phyloP scores from a whole-genome alignment of 2,329 filamentous ascomycete genomes.

The Neonectria magnoliae region DNA sequence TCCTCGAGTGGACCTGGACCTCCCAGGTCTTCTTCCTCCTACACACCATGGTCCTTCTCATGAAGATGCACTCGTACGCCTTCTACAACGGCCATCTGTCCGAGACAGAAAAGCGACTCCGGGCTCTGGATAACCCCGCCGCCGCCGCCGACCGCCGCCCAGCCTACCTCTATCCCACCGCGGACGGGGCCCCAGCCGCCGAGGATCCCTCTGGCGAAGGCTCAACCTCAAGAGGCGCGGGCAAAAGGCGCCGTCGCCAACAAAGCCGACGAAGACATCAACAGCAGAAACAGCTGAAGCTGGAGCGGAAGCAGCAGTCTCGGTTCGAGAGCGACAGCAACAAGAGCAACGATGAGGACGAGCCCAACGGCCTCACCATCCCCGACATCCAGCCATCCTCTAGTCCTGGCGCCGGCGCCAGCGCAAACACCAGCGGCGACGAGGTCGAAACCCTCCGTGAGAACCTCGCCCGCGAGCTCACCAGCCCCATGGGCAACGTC shows the following conservation, averaged over 20 bases:
- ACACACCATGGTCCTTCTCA: constrained; percentile 89
- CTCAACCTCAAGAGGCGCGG: constrained; percentile 18
- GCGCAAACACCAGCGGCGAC: constrained; percentile 47
- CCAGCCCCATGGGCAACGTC: constrained; percentile 86
- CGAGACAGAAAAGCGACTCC: constrained; percentile 84
- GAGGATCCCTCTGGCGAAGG: constrained; percentile 42
- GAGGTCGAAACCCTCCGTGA: constrained; percentile 78
- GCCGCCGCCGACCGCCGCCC: constrained; percentile 71
- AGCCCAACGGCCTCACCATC: constrained; percentile 12
- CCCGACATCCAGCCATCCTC: constrained; percentile 1
- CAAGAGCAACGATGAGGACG: constrained; percentile 43
- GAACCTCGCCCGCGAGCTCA: constrained; percentile 89
- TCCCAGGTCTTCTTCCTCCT: constrained; percentile 94
- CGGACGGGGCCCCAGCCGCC: constrained; percentile 57
- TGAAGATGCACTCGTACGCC: constrained; percentile 99
- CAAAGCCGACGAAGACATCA: constrained; percentile 30
- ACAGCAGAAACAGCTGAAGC: constrained; percentile 1
- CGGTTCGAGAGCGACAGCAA: constrained; percentile 31
- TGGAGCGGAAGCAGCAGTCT: constrained; percentile 23
- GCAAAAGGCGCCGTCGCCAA: constrained; percentile 39
- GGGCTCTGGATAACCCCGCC: constrained; percentile 78
- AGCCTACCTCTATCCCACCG: constrained; percentile 79
- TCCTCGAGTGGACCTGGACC: constrained; percentile 94
- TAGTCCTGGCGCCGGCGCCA: constrained; percentile 34
- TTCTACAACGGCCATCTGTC: constrained; percentile 98